Evolutionary conservation across 495 filamentous ascomycete species (phyloP).

Genomic region (Penicilliopsis zonata): DNA sequence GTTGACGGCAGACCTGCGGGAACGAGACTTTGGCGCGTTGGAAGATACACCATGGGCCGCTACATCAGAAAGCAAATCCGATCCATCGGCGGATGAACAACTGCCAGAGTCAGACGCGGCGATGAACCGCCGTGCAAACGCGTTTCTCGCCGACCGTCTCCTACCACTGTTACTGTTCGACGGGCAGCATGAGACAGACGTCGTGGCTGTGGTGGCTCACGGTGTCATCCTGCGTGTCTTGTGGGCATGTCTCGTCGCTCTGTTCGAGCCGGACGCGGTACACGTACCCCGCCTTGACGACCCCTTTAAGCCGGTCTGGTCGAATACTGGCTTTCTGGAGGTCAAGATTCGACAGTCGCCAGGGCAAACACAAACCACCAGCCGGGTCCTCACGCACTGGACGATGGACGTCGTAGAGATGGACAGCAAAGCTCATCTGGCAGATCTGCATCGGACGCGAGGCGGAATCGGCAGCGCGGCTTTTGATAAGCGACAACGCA

Average conservation of each 20-base stretch:
- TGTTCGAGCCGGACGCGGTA: slow-evolving; percentile 33
- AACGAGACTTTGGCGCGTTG: slow-evolving; percentile 16
- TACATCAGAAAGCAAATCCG: not conserved
- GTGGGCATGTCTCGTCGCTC: slow-evolving; percentile 46
- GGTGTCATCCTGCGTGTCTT: slow-evolving; percentile 64
- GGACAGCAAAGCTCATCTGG: slow-evolving; percentile 54
- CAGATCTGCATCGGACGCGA: slow-evolving; percentile 55
- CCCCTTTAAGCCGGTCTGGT: slow-evolving; percentile 37
- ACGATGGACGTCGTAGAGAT: slow-evolving; percentile 10
- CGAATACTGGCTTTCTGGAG: slow-evolving; percentile 53
- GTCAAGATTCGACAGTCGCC: slow-evolving; percentile 21
- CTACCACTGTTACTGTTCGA: slow-evolving; percentile 41
- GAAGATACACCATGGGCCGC: slow-evolving; percentile 7
- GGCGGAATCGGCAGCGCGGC: slow-evolving; percentile 63
- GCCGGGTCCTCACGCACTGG: slow-evolving; percentile 9
- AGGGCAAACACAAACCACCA: not conserved
- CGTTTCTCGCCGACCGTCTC: slow-evolving; percentile 51
- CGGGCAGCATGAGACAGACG: slow-evolving; percentile 8
- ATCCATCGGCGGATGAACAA: not conserved
- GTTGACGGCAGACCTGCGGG: slow-evolving; percentile 11
- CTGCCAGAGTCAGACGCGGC: slow-evolving; percentile 36
- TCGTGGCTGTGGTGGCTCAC: slow-evolving; percentile 63
- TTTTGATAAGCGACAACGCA: slow-evolving; percentile 60
- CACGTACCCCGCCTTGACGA: slow-evolving; percentile 7
- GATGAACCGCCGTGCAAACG: slow-evolving; percentile 48